Evolutionary conservation across 352 stramenopile genomes (phyloP).

Genomic region (Chrysophaeum taylorii): DNA sequence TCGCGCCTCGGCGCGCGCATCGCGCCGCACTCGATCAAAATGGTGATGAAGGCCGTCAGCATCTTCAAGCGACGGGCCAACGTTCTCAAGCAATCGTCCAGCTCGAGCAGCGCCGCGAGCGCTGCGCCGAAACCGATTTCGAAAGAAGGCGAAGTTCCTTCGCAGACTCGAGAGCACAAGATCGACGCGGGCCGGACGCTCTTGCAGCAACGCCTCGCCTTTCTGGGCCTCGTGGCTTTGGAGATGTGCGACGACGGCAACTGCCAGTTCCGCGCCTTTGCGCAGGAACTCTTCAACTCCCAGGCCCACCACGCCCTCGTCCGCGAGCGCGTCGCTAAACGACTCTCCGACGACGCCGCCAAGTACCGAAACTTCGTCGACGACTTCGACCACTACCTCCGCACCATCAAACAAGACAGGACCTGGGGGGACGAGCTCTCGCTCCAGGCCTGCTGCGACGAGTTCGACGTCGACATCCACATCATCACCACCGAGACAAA

Average conservation of each 20-base stretch:
- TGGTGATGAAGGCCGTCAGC: not conserved
- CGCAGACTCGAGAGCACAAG: not conserved
- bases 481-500: not conserved
- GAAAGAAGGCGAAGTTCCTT: not conserved
- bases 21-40: not conserved
- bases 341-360: not conserved
- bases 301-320: not conserved
- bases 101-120: not conserved
- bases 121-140: not conserved
- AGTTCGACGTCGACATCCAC: constrained; percentile 8
- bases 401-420: not conserved
- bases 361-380: not conserved
- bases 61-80: not conserved
- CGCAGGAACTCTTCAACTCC: not conserved
- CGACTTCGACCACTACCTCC: not conserved
- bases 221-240: not conserved
- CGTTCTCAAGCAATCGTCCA: not conserved
- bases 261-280: constrained; percentile 5
- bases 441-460: constrained; percentile 8
- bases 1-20: not conserved
- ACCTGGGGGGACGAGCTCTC: constrained; percentile 9
- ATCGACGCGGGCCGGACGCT: constrained; percentile 1
- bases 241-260: constrained; percentile 8
- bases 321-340: not conserved
- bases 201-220: not conserved